These are phyloP conservation scores for Mucor lusitanicus DNA, from an alignment of 371 early-diverging fungal genomes.

Conservation along the genomic window DNA sequence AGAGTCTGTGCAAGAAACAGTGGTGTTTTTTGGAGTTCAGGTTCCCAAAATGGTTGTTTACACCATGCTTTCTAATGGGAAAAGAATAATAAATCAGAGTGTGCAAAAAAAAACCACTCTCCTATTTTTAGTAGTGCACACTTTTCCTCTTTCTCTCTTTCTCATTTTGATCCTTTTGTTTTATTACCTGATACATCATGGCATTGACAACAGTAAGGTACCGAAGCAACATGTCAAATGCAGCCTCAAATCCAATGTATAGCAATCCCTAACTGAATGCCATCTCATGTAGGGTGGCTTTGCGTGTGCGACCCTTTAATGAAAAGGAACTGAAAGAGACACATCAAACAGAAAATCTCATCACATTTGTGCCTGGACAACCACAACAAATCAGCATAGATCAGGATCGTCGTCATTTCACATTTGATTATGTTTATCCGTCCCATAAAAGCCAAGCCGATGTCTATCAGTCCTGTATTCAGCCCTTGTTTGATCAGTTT, in stretches of 20 bases:
- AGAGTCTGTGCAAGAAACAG: neutral
- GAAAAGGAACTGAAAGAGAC: conserved; percentile 56
- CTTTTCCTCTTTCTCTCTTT: neutral
- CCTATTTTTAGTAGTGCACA: neutral
- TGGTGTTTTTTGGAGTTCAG: neutral
- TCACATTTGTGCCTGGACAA: conserved; percentile 22
- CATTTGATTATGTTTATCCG: conserved; percentile 87
- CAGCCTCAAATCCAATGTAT: neutral
- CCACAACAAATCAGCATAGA: conserved; percentile 49
- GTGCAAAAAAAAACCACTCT: neutral
- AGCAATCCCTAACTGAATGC: neutral
- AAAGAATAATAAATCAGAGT: neutral
- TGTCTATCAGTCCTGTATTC: conserved; percentile 73
- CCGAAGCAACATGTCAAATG: neutral
- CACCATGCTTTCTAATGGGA: neutral
- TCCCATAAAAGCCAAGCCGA: conserved; percentile 67
- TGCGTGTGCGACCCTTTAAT: conserved; percentile 76
- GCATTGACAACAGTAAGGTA: conserved; percentile 15
- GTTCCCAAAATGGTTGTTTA: conserved; percentile 1
- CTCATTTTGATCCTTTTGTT: neutral
- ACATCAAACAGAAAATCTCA: conserved; percentile 28
- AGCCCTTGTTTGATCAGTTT: conserved; percentile 78
- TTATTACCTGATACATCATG: neutral
- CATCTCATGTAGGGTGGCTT: conserved; percentile 60
- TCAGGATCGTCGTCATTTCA: conserved; percentile 69